Percentiles rank a stretch among this genome's conserved stretches.
phyloP scores from a whole-genome alignment of 2,329 filamentous ascomycete genomes.

The Pseudopithomyces maydicus region DNA sequence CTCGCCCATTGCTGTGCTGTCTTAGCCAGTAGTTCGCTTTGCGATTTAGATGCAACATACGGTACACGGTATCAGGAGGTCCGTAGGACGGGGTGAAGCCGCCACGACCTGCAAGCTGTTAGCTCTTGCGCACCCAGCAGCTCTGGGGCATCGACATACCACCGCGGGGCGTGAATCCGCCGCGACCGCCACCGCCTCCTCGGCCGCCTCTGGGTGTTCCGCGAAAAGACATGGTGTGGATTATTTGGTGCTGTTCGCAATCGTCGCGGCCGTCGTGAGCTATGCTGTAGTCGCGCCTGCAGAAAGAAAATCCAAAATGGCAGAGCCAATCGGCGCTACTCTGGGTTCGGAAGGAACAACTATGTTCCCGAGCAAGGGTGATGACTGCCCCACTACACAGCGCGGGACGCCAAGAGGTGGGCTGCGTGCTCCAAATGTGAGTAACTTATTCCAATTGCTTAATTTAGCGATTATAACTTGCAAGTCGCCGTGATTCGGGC shows the following conservation, averaged over 20 bases:
- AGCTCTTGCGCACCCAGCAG: conserved; percentile 30
- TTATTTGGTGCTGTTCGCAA: conserved; percentile 25
- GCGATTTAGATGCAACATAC: conserved; percentile 28
- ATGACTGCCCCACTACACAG: conserved; percentile 28
- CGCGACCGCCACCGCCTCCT: conserved; percentile 57
- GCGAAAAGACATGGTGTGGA: conserved; percentile 66
- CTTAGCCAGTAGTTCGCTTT: conserved; percentile 19
- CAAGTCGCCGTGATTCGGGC: not conserved
- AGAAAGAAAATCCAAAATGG: conserved; percentile 32
- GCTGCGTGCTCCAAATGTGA: conserved; percentile 9
- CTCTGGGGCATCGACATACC: conserved; percentile 40
- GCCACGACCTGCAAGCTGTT: conserved; percentile 42
- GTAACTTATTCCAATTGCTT: not conserved
- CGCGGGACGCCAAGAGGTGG: conserved; percentile 17
- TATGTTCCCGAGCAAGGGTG: conserved; percentile 27
- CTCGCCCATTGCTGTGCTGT: conserved; percentile 78
- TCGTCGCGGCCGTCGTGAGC: conserved; percentile 31
- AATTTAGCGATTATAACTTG: not conserved
- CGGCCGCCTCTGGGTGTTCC: conserved; percentile 45
- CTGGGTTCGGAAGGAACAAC: conserved; percentile 17
- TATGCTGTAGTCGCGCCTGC: conserved; percentile 21
- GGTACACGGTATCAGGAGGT: conserved; percentile 51
- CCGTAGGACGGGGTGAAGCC: conserved; percentile 49
- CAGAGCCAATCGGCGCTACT: conserved; percentile 34
- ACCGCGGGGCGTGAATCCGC: conserved; percentile 57